Evolutionary conservation across 2,329 filamentous ascomycete species (phyloP).

Genomic region (Apiospora aurea): DNA sequence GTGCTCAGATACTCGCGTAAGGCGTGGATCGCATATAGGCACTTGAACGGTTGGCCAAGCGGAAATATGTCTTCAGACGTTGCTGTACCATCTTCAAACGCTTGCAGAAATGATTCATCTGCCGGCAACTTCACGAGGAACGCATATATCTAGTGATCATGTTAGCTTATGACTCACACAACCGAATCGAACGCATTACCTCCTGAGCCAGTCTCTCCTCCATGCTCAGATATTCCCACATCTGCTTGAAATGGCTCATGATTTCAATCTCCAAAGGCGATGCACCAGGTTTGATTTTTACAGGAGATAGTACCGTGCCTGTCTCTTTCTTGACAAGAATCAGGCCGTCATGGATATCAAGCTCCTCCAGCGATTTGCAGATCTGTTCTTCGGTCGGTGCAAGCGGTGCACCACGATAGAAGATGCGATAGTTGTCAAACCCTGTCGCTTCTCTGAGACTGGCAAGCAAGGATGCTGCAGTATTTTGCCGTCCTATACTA

Average conservation of each 20-base stretch:
- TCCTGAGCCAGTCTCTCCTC: slow-evolving; percentile 73
- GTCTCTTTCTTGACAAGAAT: slow-evolving; percentile 70
- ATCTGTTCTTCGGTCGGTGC: slow-evolving; percentile 65
- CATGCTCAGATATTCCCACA: slow-evolving; percentile 83
- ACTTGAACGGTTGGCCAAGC: slow-evolving; percentile 72
- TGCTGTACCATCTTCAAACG: slow-evolving; percentile 62
- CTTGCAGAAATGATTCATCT: slow-evolving; percentile 65
- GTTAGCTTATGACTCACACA: slow-evolving; percentile 30
- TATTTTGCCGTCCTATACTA: slow-evolving; percentile 74
- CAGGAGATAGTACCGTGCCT: slow-evolving; percentile 50
- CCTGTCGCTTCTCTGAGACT: slow-evolving; percentile 73
- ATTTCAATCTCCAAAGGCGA: slow-evolving; percentile 79
- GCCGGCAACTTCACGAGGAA: slow-evolving; percentile 76
- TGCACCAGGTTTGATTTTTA: slow-evolving; percentile 57
- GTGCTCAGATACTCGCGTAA: slow-evolving; percentile 67
- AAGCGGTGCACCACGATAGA: slow-evolving; percentile 72
- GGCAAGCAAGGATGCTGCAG: slow-evolving; percentile 71
- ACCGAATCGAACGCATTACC: slow-evolving; percentile 50
- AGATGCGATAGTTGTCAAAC: slow-evolving; percentile 78
- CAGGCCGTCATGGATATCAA: slow-evolving; percentile 69
- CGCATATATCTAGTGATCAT: slow-evolving; percentile 63
- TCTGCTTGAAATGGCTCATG: slow-evolving; percentile 79
- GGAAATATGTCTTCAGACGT: slow-evolving; percentile 71
- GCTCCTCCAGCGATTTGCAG: slow-evolving; percentile 69
- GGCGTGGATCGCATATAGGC: slow-evolving; percentile 74